Conservation (phyloP, 495 filamentous ascomycete species). For the Staphylotrichum longicolle region DNA sequence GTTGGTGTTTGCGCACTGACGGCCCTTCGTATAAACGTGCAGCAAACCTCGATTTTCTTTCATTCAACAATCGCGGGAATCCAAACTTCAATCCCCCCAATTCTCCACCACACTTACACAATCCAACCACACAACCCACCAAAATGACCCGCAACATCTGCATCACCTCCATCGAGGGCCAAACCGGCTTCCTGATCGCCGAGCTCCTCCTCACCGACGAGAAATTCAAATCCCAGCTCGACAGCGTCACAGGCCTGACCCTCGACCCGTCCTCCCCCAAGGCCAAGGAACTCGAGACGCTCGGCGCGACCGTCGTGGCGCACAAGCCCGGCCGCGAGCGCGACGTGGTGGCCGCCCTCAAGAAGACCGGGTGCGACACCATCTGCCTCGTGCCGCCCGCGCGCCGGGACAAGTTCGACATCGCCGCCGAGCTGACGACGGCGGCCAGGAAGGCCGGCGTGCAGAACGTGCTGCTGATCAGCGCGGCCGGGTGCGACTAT, state of each 20-base stretch:
- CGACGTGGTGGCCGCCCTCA: constrained; percentile 39
- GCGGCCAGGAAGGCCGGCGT: constrained; percentile 52
- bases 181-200: constrained; percentile 55
- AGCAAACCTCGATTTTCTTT: no score
- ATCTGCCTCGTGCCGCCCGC: constrained; percentile 55
- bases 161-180: constrained; percentile 53
- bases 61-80: no score
- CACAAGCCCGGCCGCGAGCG: constrained; percentile 46
- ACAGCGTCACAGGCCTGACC: constrained; percentile 42
- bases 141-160: constrained; percentile 50
- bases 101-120: not conserved
- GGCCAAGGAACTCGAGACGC: constrained; percentile 53
- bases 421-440: constrained; percentile 48
- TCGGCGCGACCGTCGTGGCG: constrained; percentile 51
- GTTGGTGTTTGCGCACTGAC: not conserved
- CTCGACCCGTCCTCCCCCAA: constrained; percentile 48
- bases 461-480: constrained; percentile 52
- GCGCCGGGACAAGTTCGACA: constrained; percentile 48
- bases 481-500: constrained; percentile 54
- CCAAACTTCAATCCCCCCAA: not conserved
- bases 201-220: constrained; percentile 51
- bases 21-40: no score
- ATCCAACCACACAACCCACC: not conserved
- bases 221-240: constrained; percentile 44
- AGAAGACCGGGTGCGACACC: constrained; percentile 48